Base-by-base conservation (phyloP, 164 flowering plant genomes). In the Magnolia kwangsiensis region DNA sequence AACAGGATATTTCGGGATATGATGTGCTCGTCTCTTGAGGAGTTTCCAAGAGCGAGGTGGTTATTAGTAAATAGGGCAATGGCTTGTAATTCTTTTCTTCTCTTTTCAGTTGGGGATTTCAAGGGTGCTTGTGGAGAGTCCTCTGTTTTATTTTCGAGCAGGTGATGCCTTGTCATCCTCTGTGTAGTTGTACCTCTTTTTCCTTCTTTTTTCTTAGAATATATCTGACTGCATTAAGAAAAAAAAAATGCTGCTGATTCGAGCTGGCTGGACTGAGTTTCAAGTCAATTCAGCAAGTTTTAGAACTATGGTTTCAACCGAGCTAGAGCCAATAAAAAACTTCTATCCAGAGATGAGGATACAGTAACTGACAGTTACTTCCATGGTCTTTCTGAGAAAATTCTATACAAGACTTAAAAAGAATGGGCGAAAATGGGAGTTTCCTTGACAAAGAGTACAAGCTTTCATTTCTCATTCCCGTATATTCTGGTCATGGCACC, bases 401-500 rank as follows among this genome's bases (percentile, higher is more conserved):
- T 65, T 11, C 27, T 65, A n/a, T 9, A 65, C 10, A 65, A 65
- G 20, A 65, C 27, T 65, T 11, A n/a, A 27, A 24, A 21, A 27
- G 29, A 7, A 5, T 63, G 31, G 29, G 69, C 13, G 27, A 21
- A 16, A 2, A 37, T 63, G 65, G 69, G 69, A 66, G 31, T 21
- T 66, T 66, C 13, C 14, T 19, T 37, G 16, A 68, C n/a, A 55
- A 55, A 55, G 61, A 68, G 45, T 18, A 6, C 37, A 68, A 18
- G 49, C 50, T 68, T 73, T 77, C 69, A 55, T 67, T 75, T 74
- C 59, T 50, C 51, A 24, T 75, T 74, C 68, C 80, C 66, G 72
- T 79, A 75, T 64, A 74, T 73, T 76, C 72, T 77, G 61, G 74
- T 71, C 24, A 13, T 37, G n/a, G 19, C 18, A 68, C 18, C 45